A percentile compares a stretch with the other conserved stretches of the same genome.
Evolutionary conservation across 805 yeast genomes (phyloP).

Genomic region (Wickerhamiella parazyma): DNA sequence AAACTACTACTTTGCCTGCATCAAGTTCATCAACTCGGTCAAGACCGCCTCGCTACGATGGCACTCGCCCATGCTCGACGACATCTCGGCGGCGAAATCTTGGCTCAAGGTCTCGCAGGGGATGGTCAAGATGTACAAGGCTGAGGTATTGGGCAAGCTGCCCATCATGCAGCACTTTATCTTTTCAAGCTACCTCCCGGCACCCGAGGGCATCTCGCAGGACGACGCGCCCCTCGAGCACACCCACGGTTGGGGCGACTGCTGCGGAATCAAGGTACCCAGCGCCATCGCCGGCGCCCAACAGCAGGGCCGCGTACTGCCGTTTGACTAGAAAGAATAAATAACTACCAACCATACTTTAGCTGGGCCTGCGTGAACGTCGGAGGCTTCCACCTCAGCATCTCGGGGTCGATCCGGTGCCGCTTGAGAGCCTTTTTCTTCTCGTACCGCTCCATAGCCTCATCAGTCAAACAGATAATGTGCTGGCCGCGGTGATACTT

Average conservation of each 20-base stretch:
- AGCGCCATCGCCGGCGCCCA: slow-evolving; percentile 82
- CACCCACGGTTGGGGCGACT: slow-evolving; percentile 72
- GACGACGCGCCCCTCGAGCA: slow-evolving; percentile 26
- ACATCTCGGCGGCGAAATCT: slow-evolving; percentile 75
- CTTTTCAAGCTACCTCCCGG: slow-evolving; percentile 57
- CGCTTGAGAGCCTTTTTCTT: slow-evolving; percentile 54
- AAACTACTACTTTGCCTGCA: slow-evolving; percentile 80
- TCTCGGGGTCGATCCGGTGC: slow-evolving; percentile 59
- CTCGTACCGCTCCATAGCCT: slow-evolving; percentile 62
- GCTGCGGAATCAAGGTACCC: slow-evolving; percentile 94
- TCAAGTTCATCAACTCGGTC: slow-evolving; percentile 65
- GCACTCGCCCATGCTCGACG: slow-evolving; percentile 97
- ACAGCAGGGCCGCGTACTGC: slow-evolving; percentile 13
- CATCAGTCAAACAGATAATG: slow-evolving; percentile 73
- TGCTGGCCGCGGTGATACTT: slow-evolving; percentile 94
- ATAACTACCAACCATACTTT: slow-evolving; percentile 75
- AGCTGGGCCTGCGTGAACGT: slow-evolving; percentile 86
- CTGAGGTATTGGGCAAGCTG: slow-evolving; percentile 76
- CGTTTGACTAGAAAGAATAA: slow-evolving; percentile 20
- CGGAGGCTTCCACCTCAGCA: slow-evolving; percentile 87
- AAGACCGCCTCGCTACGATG: slow-evolving; percentile 75
- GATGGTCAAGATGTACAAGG: slow-evolving; percentile 89
- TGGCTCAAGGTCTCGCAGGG: slow-evolving; percentile 92
- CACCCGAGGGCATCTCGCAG: slow-evolving; percentile 53
- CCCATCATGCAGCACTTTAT: slow-evolving; percentile 92